Base-by-base conservation (phyloP, 129 eudicot genomes). In the Silybum marianum region DNA sequence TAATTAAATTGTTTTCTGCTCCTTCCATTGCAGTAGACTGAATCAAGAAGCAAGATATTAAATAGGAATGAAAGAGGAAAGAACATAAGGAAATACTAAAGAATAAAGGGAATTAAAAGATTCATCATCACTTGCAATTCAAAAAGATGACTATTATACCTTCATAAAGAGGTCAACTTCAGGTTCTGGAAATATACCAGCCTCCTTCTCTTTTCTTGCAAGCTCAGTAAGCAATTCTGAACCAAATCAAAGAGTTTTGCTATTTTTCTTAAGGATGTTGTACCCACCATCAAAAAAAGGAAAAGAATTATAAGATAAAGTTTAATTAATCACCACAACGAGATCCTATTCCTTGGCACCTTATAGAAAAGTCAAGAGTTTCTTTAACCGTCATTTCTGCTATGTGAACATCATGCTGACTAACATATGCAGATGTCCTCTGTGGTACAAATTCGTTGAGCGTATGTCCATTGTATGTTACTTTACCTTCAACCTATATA, bases 161-260 rank as follows among this genome's bases (percentile, higher is more conserved):
- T 94, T 94, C 91, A 91, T 88, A 81, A 91, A 94, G 69, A 90
- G 90, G 82, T 94, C 98, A 73, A 94, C 92, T 73, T 94, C 97
- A 34, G 86, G 88, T 14, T 94, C 97, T 10, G 95, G 95, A 32
- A 83, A 79, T 69, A 87, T 87, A 9, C 90, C 88, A 23, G 87
- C 92, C 48, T 87, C 88, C 80, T 81, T 86, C 80, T 94, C 98
- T 76, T 90, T 89, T 78, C 51, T 88, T 2, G 89, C 93, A 54
- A 94, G 91, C 86, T 94, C 98, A 25, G 80, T 84, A 65, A 91
- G 79, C 69, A 90, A 89, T 42, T 91, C 98, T 94, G 69, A 28
- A 71, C 7, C 30, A 71, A 13, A 77, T 71, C 6, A 18, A 2
- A 73, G 42, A 46, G 30, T 21, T 75, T 79, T 14, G 28, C 19